A percentile compares a stretch with the other conserved stretches of the same genome.
Evolutionary conservation across 2,329 filamentous ascomycete genomes (phyloP).

Genomic region (Nemania sp.): DNA sequence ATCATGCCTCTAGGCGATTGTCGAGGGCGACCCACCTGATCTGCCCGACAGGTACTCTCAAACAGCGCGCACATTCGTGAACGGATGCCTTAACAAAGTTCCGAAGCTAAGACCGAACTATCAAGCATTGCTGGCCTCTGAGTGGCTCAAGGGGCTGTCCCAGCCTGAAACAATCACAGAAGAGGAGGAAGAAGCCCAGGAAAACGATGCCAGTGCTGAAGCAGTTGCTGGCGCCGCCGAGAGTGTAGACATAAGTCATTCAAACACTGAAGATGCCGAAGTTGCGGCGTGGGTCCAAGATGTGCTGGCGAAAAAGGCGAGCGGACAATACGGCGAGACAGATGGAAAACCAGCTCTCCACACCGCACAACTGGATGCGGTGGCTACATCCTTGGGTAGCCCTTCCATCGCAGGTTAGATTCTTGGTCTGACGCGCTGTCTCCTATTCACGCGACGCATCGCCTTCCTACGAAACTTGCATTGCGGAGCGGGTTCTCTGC

Average conservation of each 20-base stretch:
- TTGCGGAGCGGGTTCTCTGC: slow-evolving; percentile 30
- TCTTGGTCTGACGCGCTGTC: slow-evolving; percentile 7
- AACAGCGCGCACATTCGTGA: slow-evolving; percentile 82
- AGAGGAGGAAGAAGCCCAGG: slow-evolving; percentile 42
- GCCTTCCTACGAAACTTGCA: slow-evolving; percentile 12
- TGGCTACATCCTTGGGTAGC: slow-evolving; percentile 56
- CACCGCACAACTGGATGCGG: slow-evolving; percentile 78
- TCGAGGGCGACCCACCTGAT: slow-evolving; percentile 92
- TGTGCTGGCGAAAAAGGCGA: slow-evolving; percentile 68
- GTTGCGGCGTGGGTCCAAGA: slow-evolving; percentile 82
- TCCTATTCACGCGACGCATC: too few species aligned
- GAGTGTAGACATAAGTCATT: slow-evolving; percentile 47
- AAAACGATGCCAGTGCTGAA: slow-evolving; percentile 43
- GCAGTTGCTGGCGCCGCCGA: slow-evolving; percentile 49
- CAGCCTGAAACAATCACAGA: slow-evolving; percentile 61
- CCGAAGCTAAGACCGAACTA: slow-evolving; percentile 94
- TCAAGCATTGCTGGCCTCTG: slow-evolving; percentile 82
- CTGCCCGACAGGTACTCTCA: slow-evolving; percentile 82
- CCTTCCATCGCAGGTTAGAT: slow-evolving; percentile 34
- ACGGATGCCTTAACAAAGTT: slow-evolving; percentile 87
- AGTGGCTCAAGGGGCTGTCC: slow-evolving; percentile 78
- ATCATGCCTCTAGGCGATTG: slow-evolving; percentile 73
- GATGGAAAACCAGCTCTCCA: slow-evolving; percentile 79
- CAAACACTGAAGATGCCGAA: slow-evolving; percentile 70
- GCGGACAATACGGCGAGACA: slow-evolving; percentile 53